Evolutionary conservation across 352 stramenopile genomes (phyloP).

Genomic region (Phytophthora colocasiae): DNA sequence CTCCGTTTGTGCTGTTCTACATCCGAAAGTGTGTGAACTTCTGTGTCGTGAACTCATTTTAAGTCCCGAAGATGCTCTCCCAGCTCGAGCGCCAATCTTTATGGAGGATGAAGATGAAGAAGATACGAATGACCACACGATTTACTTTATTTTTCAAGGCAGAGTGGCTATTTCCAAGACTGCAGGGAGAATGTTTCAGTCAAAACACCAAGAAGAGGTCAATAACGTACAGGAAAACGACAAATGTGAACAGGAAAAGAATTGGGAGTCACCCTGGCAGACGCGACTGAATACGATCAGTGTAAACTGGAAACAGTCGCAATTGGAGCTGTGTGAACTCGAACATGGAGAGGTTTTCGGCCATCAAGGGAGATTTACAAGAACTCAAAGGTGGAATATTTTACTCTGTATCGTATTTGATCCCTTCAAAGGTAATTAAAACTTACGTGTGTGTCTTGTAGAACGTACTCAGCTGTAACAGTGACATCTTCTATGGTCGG

Average conservation of each 20-base stretch:
- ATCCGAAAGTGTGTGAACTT: slow-evolving; percentile 43
- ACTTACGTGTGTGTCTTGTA: slow-evolving; percentile 7
- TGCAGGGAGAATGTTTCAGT: slow-evolving; percentile 31
- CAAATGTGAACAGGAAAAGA: slow-evolving; percentile 7
- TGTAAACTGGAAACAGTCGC: slow-evolving; percentile 29
- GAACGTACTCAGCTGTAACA: slow-evolving; percentile 37
- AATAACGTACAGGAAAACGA: slow-evolving; percentile 10
- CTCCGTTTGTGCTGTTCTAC: slow-evolving; percentile 44
- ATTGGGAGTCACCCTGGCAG: slow-evolving; percentile 27
- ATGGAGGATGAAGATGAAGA: slow-evolving; percentile 28
- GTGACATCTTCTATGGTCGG: slow-evolving; percentile 32
- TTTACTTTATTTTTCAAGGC: slow-evolving; percentile 45
- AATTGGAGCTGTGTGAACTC: slow-evolving; percentile 37
- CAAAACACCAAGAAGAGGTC: slow-evolving; percentile 7
- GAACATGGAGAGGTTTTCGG: slow-evolving; percentile 39
- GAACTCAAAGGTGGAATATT: slow-evolving; percentile 21
- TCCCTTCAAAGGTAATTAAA: not conserved
- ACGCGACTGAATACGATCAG: not conserved
- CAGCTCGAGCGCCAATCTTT: slow-evolving; percentile 39
- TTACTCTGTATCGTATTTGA: not conserved
- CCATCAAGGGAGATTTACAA: slow-evolving; percentile 34
- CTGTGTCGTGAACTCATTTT: slow-evolving; percentile 44
- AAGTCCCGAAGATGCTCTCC: slow-evolving; percentile 24
- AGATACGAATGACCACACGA: slow-evolving; percentile 4
- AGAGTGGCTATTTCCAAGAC: slow-evolving; percentile 36